Base-by-base conservation (phyloP, 768 basidiomycete genomes). In the Calocera cornea region DNA sequence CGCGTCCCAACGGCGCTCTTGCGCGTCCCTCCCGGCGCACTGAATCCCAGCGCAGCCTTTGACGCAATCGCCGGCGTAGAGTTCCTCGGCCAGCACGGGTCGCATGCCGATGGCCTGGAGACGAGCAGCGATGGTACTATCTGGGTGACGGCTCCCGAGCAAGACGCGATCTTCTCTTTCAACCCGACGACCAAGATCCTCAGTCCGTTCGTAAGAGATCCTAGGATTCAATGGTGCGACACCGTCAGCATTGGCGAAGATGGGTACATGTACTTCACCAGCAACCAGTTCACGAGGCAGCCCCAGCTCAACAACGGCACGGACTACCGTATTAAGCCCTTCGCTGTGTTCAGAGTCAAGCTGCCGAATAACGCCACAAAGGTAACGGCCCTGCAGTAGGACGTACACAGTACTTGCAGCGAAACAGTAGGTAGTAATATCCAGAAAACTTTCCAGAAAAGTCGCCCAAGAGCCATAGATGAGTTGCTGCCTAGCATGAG, bases 191-290 rank as follows among this genome's bases (percentile, higher is more conserved):
- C 64, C 12, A 34, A 19, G 34, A 64, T 36, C n/a, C 38, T 64
- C 34, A 64, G 64, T 34, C 34, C 34, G 64, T 64, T 64, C 27
- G 64, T 64, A 14, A 14, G 64, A 5, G 64, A 34, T 17, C 64
- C 64, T 7, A 22, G 38, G 64, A 64, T 64, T 34, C 64, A 64
- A 29, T 64, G 64, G 64, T 41, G 34, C 64, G 64, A 64, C 24
- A 64, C 64, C n/a, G 16, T 64, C 34, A 41, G 34, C 34, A 29
- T 64, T 19, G 34, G 34, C 64, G 8, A 17, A 34, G 64, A 64
- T 22, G 38, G 38, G 34, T 36, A 64, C 12, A 19, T 64, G 64
- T 64, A 64, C 34, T 64, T 64, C 36, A 64, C 64, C 8, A 41
- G 34, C 64, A 64, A 64, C 64, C 64, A 64, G 34, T 41, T 64